Evolutionary conservation across 2,329 filamentous ascomycete genomes (phyloP).

Genomic region (Aspergillus piperis): DNA sequence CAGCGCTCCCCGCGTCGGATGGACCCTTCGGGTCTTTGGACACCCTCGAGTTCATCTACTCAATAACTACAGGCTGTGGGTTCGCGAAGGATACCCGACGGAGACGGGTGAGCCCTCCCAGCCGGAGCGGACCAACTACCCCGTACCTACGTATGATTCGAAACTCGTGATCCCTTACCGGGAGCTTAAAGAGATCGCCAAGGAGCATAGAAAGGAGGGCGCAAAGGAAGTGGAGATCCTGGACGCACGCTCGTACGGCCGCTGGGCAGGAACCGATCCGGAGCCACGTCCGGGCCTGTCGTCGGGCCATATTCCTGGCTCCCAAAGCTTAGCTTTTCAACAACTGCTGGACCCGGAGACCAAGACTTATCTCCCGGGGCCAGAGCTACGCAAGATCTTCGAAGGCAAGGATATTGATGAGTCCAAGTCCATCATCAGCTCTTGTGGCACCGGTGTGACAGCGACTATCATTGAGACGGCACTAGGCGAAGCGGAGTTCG

Average conservation of each 20-base stretch:
- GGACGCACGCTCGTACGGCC: constrained; percentile 77
- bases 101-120: constrained; percentile 65
- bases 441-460: constrained; percentile 91
- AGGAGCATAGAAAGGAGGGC: constrained; percentile 78
- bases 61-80: constrained; percentile 96
- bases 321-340: constrained; percentile 77
- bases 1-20: constrained; percentile 87
- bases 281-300: constrained; percentile 84
- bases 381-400: constrained; percentile 75
- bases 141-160: constrained; percentile 58
- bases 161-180: constrained; percentile 77
- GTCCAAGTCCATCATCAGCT: constrained; percentile 77
- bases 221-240: constrained; percentile 82
- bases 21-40: constrained; percentile 89
- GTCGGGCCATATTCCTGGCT: constrained; percentile 89
- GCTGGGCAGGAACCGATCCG: constrained; percentile 79
- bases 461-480: constrained; percentile 89
- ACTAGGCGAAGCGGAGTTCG: constrained; percentile 74
- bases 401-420: constrained; percentile 77
- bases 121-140: constrained; percentile 48
- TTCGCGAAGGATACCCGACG: constrained; percentile 76
- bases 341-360: constrained; percentile 78
- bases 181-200: constrained; percentile 74
- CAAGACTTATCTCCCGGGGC: constrained; percentile 73
- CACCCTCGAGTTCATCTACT: constrained; percentile 85